A percentile compares a stretch with the other conserved stretches of the same genome.
Conservation (phyloP, 1,284 basidiomycete species). For the Malassezia restricta region DNA sequence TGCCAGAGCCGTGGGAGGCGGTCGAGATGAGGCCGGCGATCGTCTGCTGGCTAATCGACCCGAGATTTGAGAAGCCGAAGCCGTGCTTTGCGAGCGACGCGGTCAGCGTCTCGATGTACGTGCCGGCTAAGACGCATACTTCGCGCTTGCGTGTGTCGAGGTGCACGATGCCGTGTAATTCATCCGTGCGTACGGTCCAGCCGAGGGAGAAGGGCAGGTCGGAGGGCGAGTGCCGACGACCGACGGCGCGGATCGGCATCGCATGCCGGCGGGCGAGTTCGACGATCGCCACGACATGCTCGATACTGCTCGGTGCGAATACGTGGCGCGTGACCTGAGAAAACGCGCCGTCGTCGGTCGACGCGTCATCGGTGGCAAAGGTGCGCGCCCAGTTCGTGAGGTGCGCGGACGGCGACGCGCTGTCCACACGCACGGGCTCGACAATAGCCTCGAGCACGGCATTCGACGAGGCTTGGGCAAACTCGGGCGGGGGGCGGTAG, state of each 20-base stretch:
- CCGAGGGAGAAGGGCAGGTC: conserved; percentile 54
- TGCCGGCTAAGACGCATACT: conserved; percentile 37
- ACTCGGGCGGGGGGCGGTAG: conserved; percentile 48
- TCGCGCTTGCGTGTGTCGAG: conserved; percentile 17
- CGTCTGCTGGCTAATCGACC: conserved; percentile 92
- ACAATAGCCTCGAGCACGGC: conserved; percentile 18
- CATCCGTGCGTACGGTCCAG: conserved; percentile 42
- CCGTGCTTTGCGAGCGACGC: conserved; percentile 55
- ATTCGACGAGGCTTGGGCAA: conserved; percentile 34
- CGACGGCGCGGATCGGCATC: conserved; percentile 64
- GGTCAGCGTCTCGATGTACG: conserved; percentile 44
- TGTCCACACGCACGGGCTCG: conserved; percentile 15
- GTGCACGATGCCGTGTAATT: conserved; percentile 29
- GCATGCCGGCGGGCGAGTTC: conserved; percentile 68
- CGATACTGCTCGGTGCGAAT: conserved; percentile 63
- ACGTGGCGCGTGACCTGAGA: conserved; percentile 46
- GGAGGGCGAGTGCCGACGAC: conserved; percentile 81
- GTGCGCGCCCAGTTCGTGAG: conserved; percentile 53
- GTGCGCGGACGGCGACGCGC: conserved; percentile 13
- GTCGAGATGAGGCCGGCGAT: conserved; percentile 88
- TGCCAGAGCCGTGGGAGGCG: conserved; percentile 84
- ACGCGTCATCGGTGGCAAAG: conserved; percentile 47
- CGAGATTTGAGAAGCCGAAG: conserved; percentile 65
- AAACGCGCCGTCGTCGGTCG: conserved; percentile 19
- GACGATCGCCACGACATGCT: conserved; percentile 65